Evolutionary conservation across 2,329 filamentous ascomycete genomes (phyloP), one percentile per base, ranked within the genome.

Genomic region (Pseudogymnoascus sp.): DNA sequence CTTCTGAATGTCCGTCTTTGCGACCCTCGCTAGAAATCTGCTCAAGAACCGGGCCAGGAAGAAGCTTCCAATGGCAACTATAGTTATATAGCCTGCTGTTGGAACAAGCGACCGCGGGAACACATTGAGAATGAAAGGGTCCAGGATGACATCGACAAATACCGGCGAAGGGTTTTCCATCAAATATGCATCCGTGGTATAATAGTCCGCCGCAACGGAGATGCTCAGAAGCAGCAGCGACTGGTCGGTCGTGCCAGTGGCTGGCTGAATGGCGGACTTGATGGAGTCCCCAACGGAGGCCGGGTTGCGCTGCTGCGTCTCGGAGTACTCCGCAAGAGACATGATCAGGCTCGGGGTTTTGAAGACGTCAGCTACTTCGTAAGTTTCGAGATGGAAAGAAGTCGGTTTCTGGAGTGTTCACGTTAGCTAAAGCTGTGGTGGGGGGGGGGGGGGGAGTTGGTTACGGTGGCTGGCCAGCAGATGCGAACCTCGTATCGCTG

Each of bases 401-500:
- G 92, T 96, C 49, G 93, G 93, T 87, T 96, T 89, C 92, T 97
- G 65, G 2, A 19, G 37, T 45, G 61, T 67, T 67, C 59, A 39
- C 64, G 58, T 58, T 58, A 59, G 60, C 55, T 23, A 43, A 60
- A 61, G 45, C 6, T 21, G 23, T 16, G 45, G 23, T 6, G 14
- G 2, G 23, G 45, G 10, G 23, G 8, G 12, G 12, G 12, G 2
- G 23, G 16, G 39, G 10, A 14, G 45, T 16, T 31, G 2, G 43
- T n/a, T 35, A 81, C 93, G 65, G 88, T 94, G 41, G 94, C 94
- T 64, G 91, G 82, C 92, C 93, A 99, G 77, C 93, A 97, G 64
- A 97, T 81, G 62, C 94, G 86, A 59, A 96, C 83, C 78, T 99
- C 94, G 79, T 97, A 97, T 67, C 92, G 83, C 70, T 88, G 87